Conservation (phyloP, 202 grass and related monocot genomes). For the Alloteropsis angusta region DNA sequence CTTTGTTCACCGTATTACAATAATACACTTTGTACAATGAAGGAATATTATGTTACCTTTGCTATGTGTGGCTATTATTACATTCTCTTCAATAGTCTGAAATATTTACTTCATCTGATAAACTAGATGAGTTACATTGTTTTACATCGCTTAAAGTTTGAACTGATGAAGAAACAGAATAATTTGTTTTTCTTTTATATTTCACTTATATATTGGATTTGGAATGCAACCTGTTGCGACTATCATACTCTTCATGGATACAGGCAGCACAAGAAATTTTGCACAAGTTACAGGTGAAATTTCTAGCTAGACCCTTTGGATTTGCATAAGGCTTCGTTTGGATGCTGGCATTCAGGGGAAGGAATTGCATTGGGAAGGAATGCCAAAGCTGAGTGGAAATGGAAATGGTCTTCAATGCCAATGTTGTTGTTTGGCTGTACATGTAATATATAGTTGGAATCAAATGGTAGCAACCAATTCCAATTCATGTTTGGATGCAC, state of each 20-base stretch:
- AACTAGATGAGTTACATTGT: neutral
- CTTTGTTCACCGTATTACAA: neutral
- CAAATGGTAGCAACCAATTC: neutral
- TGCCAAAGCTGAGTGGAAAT: no score
- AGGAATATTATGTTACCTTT: neutral
- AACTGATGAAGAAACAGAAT: neutral
- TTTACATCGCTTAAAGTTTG: neutral
- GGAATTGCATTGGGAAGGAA: no score
- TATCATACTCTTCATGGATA: neutral
- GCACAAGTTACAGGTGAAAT: no score
- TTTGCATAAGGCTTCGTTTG: no score
- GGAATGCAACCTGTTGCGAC: neutral
- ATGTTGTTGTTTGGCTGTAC: neutral
- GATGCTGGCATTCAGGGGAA: no score
- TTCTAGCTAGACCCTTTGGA: no score
- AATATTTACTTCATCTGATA: neutral
- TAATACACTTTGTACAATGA: neutral
- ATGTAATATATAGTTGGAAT: neutral
- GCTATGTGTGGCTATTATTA: neutral
- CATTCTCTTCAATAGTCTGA: neutral
- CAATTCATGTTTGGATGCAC: neutral
- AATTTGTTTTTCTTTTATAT: neutral
- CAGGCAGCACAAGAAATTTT: no score
- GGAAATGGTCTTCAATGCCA: neutral
- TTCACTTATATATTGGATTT: neutral